Base-by-base conservation (phyloP, 805 yeast genomes). In the Schwanniomyces vanrijiae region DNA sequence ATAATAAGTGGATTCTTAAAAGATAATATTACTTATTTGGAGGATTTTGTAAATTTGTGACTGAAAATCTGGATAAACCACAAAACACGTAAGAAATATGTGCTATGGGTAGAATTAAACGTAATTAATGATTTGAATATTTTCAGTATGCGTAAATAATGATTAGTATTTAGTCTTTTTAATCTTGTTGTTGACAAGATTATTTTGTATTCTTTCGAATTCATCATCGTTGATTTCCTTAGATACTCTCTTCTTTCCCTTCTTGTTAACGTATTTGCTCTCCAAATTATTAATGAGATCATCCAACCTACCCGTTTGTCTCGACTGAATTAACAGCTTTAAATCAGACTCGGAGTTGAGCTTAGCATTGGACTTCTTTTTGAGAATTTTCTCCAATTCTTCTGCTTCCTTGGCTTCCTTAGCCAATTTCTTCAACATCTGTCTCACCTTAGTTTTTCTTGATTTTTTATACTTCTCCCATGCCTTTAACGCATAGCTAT, bases 381-480 rank as follows among this genome's bases (percentile, higher is more conserved):
- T 66, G 19, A 71, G 54, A 52, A 66, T 64, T 49, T 68, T 60
- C 52, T 75, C 73, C 52, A 78, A 59, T 50, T 68, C 70, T 48
- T 76, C 80, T 0, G 88, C 88, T 58, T 84, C 84, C 49, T 75
- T 73, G 2, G 90, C 85, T 55, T 86, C 90, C 50, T 77, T 82
- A 11, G 82, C 83, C 50, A 80, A 69, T 41, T 71, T 66, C 47
- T 80, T 78, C 43, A 71, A 55, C 55, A 80, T 75, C 54, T 75
- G 77, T 54, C 68, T 71, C 33, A 81, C 77, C 54, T 70, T 69
- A 11, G 75, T 63, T 40, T 69, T 65, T 33, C 87, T 68, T 2
- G 79, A 74, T 48, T 76, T 74, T 24, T 69, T 65, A 62, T 84
- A 84, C 37, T 67, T 68, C 5, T 65, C 70, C 76, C 82, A 87